Percentiles rank a stretch among this genome's conserved stretches.
Evolutionary conservation across 1,139 yeast genomes (phyloP).

Genomic region (Blastobotrys aristatus): DNA sequence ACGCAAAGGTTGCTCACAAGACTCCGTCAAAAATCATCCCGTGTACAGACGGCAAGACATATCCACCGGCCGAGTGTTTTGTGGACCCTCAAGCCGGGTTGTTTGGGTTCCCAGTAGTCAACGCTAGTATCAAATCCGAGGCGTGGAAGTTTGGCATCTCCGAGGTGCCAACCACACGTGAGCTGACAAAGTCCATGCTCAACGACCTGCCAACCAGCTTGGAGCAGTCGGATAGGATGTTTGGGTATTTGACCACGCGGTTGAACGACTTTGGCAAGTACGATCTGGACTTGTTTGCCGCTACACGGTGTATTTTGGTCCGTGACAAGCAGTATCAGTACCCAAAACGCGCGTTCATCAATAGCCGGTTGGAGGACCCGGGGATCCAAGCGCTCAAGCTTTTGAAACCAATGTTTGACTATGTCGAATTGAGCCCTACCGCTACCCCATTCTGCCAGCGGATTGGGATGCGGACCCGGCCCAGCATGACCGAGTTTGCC

Average conservation of each 20-base stretch:
- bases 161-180: slow-evolving; percentile 27
- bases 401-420: slow-evolving; percentile 32
- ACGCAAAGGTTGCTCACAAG: slow-evolving; percentile 16
- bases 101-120: slow-evolving; percentile 35
- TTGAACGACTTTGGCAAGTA: slow-evolving; percentile 7
- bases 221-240: slow-evolving; percentile 26
- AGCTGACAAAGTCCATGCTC: slow-evolving; percentile 24
- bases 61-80: slow-evolving; percentile 30
- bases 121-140: slow-evolving; percentile 22
- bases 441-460: slow-evolving; percentile 32
- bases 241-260: slow-evolving; percentile 30
- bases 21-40: slow-evolving; percentile 26
- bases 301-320: slow-evolving; percentile 1
- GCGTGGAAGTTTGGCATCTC: slow-evolving; percentile 34
- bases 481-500: slow-evolving; percentile 34
- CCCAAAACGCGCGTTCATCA: slow-evolving; percentile 28
- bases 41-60: slow-evolving; percentile 15
- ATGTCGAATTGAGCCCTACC: slow-evolving; percentile 25
- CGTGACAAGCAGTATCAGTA: slow-evolving; percentile 16
- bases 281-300: slow-evolving; percentile 13
- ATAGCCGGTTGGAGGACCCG: slow-evolving; percentile 13
- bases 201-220: slow-evolving; percentile 25
- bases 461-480: slow-evolving; percentile 36
- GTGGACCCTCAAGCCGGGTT: slow-evolving; percentile 22
- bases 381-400: slow-evolving; percentile 19